Evolutionary conservation across 148 eudicot genomes (phyloP), one percentile per base, ranked within the genome.

Genomic region (Chenopodium album): DNA sequence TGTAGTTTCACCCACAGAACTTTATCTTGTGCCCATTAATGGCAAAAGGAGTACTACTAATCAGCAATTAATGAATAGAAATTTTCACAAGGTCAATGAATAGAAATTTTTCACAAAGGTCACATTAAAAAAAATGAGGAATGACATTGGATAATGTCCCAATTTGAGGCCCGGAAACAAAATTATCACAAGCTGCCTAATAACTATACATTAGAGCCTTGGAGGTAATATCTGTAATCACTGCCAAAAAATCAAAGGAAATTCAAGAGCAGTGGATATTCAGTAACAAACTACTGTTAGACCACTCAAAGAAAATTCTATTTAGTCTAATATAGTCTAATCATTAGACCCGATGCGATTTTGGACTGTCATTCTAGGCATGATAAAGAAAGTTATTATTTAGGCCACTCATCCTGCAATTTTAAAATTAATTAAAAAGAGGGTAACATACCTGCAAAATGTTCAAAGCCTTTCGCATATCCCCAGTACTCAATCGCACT

Each of bases 381-480:
- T 44, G 17, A 10, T 16, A 66, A 29, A 3, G 68, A 4, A 48
- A 9, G 31, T 14, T 14, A 60, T 64, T 20, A 31, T 65, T 63
- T 14, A 8, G 47, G 22, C 23, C 34, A 60, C 32, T 75, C 12
- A 63, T 74, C 34, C 26, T 62, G 46, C n/a, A 50, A 46, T 41
- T 29, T 28, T 16, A 73, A 76, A 47, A 59, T 26, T 75, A 76
- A 46, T 73, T 26, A 31, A n/a, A 48, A 71, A 77, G 71, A 73
- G 11, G 46, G 34, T 76, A 56, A 76, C 80, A 71, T 10, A 94
- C 99, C 97, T 96, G 98, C 85, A 96, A 87, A 78, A 96, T 94
- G 77, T 96, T 96, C 88, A 96, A 81, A 75, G 97, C 93, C 90
- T 96, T 96, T 82, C 99, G 91, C 98, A 96, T 96, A 85, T 96